Percentiles rank a stretch among this genome's conserved stretches.
phyloP scores from a whole-genome alignment of 2,329 filamentous ascomycete species.

The Cryphonectria parasitica region DNA sequence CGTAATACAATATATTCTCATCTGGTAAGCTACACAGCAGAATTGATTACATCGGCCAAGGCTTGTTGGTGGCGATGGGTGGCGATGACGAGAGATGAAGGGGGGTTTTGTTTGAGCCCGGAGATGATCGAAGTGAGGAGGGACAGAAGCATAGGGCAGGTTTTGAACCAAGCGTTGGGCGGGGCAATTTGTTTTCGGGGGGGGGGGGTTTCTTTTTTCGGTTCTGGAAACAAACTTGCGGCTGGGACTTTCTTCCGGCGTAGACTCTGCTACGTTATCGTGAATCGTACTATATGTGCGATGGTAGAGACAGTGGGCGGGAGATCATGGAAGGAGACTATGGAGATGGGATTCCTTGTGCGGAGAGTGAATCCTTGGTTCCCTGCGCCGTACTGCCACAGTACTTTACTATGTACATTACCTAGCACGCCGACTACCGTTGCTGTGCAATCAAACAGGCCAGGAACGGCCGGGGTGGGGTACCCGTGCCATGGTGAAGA shows the following conservation, averaged over 20 bases:
- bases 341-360: no score
- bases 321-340: no score
- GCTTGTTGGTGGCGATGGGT: not conserved
- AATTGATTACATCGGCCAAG: not conserved
- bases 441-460: not conserved
- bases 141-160: not conserved
- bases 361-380: not conserved
- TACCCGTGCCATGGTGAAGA: not conserved
- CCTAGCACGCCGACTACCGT: not conserved
- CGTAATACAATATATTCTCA: no score
- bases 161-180: not conserved
- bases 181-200: not conserved
- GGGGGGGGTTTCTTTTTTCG: not conserved
- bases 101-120: not conserved
- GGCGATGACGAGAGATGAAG: not conserved
- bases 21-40: no score
- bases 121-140: constrained; percentile 8
- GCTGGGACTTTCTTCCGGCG: not conserved
- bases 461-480: constrained; percentile 1
- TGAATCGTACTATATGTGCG: no score
- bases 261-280: no score
- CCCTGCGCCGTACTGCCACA: no score
- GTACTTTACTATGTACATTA: no score
- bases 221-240: not conserved
- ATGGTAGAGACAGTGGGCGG: no score